Evolutionary conservation across 306 rosid genomes (phyloP).

Genomic region (Casuarina glauca): DNA sequence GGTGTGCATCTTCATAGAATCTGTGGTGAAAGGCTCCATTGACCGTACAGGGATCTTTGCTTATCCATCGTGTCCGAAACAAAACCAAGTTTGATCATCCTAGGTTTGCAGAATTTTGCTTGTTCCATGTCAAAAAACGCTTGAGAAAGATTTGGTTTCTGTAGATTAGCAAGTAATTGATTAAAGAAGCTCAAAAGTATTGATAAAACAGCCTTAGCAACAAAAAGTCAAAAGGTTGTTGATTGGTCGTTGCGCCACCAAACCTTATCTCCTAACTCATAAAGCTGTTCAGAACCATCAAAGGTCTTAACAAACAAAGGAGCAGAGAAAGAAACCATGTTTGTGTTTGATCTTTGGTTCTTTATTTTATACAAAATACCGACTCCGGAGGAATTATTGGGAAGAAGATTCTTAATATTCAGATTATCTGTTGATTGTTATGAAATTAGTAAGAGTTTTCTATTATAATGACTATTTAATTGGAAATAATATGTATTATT

Average conservation of each 20-base stretch:
- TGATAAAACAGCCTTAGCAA: neutral
- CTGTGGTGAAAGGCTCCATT: constrained; percentile 10
- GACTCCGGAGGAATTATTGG: too few species aligned
- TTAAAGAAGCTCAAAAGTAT: neutral
- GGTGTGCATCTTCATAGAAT: constrained; percentile 18
- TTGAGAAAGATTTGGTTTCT: neutral
- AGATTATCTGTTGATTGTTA: too few species aligned
- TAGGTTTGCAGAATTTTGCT: neutral
- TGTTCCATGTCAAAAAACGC: neutral
- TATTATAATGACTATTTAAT: too few species aligned
- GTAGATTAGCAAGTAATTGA: too few species aligned
- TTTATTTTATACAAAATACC: too few species aligned
- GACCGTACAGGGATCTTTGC: neutral
- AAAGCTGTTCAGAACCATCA: neutral
- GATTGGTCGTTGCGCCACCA: neutral
- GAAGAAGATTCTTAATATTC: too few species aligned
- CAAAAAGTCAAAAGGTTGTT: neutral
- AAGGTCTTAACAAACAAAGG: neutral
- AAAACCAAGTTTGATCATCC: neutral
- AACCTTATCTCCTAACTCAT: neutral
- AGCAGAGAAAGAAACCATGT: too few species aligned
- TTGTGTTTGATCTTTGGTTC: too few species aligned
- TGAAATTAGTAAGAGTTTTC: too few species aligned
- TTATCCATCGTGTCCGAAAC: neutral
- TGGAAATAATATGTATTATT: too few species aligned